Conservation (phyloP, 768 basidiomycete genomes). For the Mycena belliarum region DNA sequence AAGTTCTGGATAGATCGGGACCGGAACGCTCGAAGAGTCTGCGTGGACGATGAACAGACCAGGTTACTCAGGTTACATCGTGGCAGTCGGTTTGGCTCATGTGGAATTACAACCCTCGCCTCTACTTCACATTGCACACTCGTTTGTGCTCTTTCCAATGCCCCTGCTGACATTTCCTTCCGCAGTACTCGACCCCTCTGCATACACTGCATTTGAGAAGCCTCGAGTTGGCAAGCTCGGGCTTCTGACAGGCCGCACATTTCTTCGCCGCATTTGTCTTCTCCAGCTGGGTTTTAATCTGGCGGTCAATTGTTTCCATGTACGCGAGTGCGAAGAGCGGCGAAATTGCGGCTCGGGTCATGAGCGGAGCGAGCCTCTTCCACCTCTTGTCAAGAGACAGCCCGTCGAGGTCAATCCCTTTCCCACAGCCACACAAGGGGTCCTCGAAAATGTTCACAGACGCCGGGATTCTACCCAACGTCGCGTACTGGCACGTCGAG, state of each 20-base stretch:
- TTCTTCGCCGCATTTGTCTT: neutral
- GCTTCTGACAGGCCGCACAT: slow-evolving; percentile 27
- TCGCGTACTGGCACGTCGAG: slow-evolving; percentile 38
- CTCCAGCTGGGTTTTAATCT: neutral
- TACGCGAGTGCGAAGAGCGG: slow-evolving; percentile 48
- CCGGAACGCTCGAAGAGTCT: too few relatives aligned
- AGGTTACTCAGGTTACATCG: too few relatives aligned
- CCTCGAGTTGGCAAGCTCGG: slow-evolving; percentile 8
- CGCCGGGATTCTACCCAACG: slow-evolving; percentile 29
- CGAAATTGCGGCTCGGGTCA: slow-evolving; percentile 40
- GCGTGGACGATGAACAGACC: too few relatives aligned
- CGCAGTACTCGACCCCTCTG: slow-evolving; percentile 36
- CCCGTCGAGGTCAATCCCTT: slow-evolving; percentile 35
- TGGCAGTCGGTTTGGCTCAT: too few relatives aligned
- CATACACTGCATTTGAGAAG: slow-evolving; percentile 30
- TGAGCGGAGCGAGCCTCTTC: slow-evolving; percentile 32
- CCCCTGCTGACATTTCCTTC: slow-evolving; percentile 33
- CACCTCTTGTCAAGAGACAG: slow-evolving; percentile 29
- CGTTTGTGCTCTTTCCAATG: slow-evolving; percentile 38
- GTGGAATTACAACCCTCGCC: neutral
- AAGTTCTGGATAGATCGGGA: too few relatives aligned
- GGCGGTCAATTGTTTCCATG: slow-evolving; percentile 36
- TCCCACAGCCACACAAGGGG: slow-evolving; percentile 43
- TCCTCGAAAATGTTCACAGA: slow-evolving; percentile 29
- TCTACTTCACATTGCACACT: slow-evolving; percentile 4